These are phyloP conservation scores for Melanopsichium pennsylvanicum DNA, from an alignment of 1,284 basidiomycete genomes.

Conservation along the genomic window DNA sequence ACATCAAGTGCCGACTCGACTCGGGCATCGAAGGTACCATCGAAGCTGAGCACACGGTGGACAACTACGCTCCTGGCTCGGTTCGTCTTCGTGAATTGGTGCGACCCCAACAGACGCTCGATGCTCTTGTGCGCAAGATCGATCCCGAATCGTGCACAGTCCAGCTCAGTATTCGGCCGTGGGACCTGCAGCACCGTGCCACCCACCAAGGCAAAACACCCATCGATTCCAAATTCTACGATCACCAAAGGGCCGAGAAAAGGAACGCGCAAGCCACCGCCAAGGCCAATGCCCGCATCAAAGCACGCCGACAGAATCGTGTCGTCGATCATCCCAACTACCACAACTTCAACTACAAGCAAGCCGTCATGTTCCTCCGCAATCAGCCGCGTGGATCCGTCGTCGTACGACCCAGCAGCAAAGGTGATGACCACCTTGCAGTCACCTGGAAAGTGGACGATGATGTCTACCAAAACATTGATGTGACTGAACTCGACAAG, in stretches of 20 bases:
- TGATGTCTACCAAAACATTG: constrained; percentile 94
- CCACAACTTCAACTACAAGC: constrained; percentile 89
- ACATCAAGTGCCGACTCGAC: constrained; percentile 78
- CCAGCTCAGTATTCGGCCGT: constrained; percentile 77
- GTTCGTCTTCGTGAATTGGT: constrained; percentile 52
- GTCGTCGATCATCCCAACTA: constrained; percentile 99
- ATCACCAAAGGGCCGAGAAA: constrained; percentile 73
- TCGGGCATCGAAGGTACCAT: constrained; percentile 75
- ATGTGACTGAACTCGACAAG: constrained; percentile 82
- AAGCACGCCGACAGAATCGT: constrained; percentile 71
- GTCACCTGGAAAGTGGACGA: constrained; percentile 99
- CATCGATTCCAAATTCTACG: constrained; percentile 75
- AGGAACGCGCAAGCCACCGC: constrained; percentile 77
- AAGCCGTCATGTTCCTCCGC: constrained; percentile 89
- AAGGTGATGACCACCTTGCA: constrained; percentile 90
- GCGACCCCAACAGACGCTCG: constrained; percentile 75
- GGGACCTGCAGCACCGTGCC: constrained; percentile 77
- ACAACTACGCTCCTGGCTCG: constrained; percentile 50
- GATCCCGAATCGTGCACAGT: constrained; percentile 76
- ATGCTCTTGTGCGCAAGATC: constrained; percentile 80
- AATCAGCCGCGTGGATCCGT: constrained; percentile 78
- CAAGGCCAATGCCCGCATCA: constrained; percentile 84
- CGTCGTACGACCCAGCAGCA: constrained; percentile 93
- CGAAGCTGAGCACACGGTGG: constrained; percentile 49
- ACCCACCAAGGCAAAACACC: constrained; percentile 73